Conservation (phyloP, 306 rosid genomes). For the Vigna reflexopilosa region DNA sequence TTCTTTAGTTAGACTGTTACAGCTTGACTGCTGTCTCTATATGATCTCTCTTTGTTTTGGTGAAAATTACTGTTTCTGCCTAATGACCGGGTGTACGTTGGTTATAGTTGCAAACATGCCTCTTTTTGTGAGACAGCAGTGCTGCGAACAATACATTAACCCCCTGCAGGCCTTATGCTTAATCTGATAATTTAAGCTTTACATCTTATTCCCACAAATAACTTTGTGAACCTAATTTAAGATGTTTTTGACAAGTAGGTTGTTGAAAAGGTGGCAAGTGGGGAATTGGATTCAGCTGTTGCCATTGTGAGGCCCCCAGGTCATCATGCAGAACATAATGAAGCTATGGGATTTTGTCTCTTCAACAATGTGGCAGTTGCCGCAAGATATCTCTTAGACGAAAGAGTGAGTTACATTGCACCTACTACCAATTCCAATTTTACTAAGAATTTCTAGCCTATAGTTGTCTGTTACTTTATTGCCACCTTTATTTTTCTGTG, state of each 20-base stretch:
- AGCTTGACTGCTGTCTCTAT: neutral
- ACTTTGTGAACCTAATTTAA: conserved; percentile 33
- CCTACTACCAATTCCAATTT: conserved; percentile 18
- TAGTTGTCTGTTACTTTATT: conserved; percentile 7
- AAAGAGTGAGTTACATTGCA: conserved; percentile 59
- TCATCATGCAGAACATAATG: conserved; percentile 86
- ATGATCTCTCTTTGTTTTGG: neutral
- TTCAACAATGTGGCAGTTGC: conserved; percentile 92
- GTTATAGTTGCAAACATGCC: neutral
- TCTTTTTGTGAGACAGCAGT: conserved; percentile 1
- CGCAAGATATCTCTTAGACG: conserved; percentile 69
- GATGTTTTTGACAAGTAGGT: conserved; percentile 58
- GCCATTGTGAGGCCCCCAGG: conserved; percentile 99
- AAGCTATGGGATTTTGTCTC: conserved; percentile 97
- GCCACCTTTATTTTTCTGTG: conserved; percentile 40
- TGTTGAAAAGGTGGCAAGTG: conserved; percentile 75
- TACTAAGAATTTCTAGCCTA: conserved; percentile 11
- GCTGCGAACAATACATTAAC: neutral
- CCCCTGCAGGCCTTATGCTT: neutral
- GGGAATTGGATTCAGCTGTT: conserved; percentile 78
- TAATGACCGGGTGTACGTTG: too few relatives aligned
- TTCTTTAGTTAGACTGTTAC: conserved; percentile 21
- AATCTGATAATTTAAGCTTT: conserved; percentile 7
- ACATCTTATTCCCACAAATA: neutral
- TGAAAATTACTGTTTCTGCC: neutral